Evolutionary conservation across 2,329 filamentous ascomycete species (phyloP), one percentile per base, ranked within the genome.

Genomic region (Claviceps sp.): DNA sequence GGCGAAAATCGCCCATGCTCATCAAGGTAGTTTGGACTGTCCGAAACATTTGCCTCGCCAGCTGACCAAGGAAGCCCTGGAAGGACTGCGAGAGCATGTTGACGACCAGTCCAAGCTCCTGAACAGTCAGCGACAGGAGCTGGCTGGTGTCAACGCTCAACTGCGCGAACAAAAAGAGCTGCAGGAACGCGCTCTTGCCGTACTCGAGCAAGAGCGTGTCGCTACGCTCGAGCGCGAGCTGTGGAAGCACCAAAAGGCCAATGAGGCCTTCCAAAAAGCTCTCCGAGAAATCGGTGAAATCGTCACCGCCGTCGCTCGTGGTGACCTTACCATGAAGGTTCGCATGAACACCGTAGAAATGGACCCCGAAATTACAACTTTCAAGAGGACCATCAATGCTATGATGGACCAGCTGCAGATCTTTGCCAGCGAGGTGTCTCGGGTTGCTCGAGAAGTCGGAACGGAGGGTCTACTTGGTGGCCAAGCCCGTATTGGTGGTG

Each of bases 341-440:
- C 82, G 91, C 62, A 94, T 97, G 67, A 93, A 96, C 65, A 86
- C 87, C 4, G 85, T 94, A 59, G 91, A 97, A 72, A 93, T 96
- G 85, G 91, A 97, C 75, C 89, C 90, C 30, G 91, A 97, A 75
- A 97, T 97, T 63, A 93, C 89, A 30, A 90, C 88, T 9, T 97
- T 97, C 75, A 97, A 97, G 72, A 84, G 88, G 62, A 96, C 91
- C 56, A 97, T 97, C 72, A 97, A 97, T 67, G 94, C 87, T 59
- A 97, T 97, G 91, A 95, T 97, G 81, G 91, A 97, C 65, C 91
- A 96, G 69, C 77, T 97, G 54, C 90, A 96, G 66, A 87, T 94
- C 55, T 97, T 97, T 68, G 91, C 91, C 58, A 94, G 88, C 68
- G 90, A 97, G 72, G 91, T 97, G 62, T 96, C 91, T 37, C 85